phyloP scores from a whole-genome alignment of 441 rosid species.

The Raphanus hybrid region DNA sequence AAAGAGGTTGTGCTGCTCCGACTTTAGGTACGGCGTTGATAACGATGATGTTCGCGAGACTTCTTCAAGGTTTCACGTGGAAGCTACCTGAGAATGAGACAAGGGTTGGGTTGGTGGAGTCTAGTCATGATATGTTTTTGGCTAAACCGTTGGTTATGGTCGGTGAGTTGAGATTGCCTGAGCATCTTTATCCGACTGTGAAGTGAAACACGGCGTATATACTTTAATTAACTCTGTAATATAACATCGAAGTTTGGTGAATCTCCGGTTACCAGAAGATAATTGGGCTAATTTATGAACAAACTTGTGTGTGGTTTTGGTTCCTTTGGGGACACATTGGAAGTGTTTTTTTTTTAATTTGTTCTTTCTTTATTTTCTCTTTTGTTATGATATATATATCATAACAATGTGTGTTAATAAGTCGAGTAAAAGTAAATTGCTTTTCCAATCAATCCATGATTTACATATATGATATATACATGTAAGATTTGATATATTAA shows the following conservation, averaged over 20 bases:
- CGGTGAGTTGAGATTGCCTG: constrained; percentile 41
- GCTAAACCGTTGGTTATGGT: constrained; percentile 43
- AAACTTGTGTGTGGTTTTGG: constrained; percentile 18
- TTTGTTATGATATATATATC: too few species aligned
- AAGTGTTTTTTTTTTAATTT: not conserved
- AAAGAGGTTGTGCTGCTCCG: constrained; percentile 48
- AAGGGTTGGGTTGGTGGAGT: constrained; percentile 37
- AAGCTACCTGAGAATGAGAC: constrained; percentile 8
- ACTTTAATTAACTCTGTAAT: not conserved
- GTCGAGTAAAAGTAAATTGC: not conserved
- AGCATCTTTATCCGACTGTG: constrained; percentile 38
- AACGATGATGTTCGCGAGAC: constrained; percentile 40
- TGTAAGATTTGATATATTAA: not conserved
- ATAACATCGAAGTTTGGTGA: not conserved
- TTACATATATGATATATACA: not conserved
- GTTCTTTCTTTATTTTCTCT: not conserved
- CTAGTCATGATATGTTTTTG: constrained; percentile 37
- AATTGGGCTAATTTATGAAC: constrained; percentile 35
- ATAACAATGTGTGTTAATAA: not conserved
- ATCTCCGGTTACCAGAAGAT: constrained; percentile 40
- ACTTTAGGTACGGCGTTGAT: constrained; percentile 41
- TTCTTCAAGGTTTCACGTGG: constrained; percentile 46
- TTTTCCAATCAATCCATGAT: not conserved
- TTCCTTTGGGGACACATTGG: constrained; percentile 19
- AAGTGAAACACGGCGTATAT: constrained; percentile 20